Evolutionary conservation across 306 rosid species (phyloP).

Genomic region (Lablab purpureus): DNA sequence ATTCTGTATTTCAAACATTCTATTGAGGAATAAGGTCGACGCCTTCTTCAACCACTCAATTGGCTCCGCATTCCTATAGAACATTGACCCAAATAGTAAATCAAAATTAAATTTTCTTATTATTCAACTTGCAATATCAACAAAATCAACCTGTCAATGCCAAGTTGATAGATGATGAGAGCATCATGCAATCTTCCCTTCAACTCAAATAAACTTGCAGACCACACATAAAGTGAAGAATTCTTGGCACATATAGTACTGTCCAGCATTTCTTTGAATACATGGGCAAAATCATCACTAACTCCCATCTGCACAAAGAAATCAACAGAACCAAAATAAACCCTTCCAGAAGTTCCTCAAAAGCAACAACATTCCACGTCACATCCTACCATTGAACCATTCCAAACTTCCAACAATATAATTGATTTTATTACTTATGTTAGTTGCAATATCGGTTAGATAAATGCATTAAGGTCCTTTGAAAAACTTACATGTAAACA

Average conservation of each 20-base stretch:
- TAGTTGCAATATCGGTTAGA: not conserved
- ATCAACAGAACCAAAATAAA: constrained; percentile 37
- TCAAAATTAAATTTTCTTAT: constrained; percentile 4
- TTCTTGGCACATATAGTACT: constrained; percentile 62
- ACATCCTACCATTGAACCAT: not conserved
- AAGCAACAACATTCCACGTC: constrained; percentile 31
- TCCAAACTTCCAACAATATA: constrained; percentile 8
- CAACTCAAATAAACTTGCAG: constrained; percentile 51
- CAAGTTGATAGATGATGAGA: constrained; percentile 68
- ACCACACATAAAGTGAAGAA: constrained; percentile 58
- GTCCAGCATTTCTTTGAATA: constrained; percentile 67
- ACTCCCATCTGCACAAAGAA: constrained; percentile 65
- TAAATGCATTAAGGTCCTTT: not conserved
- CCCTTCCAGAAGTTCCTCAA: constrained; percentile 18
- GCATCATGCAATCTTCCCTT: constrained; percentile 76
- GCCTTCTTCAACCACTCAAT: constrained; percentile 78
- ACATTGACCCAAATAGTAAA: constrained; percentile 43
- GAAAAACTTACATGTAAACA: not conserved
- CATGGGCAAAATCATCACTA: constrained; percentile 58
- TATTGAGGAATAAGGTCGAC: constrained; percentile 60
- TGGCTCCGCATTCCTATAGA: constrained; percentile 80
- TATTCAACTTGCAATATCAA: constrained; percentile 20
- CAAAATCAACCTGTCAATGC: constrained; percentile 66
- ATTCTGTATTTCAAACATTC: constrained; percentile 65
- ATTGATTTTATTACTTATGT: not conserved